Evolutionary conservation across 345 rosid genomes (phyloP), one percentile per base, ranked within the genome.

Genomic region (Noccaea caerulescens): DNA sequence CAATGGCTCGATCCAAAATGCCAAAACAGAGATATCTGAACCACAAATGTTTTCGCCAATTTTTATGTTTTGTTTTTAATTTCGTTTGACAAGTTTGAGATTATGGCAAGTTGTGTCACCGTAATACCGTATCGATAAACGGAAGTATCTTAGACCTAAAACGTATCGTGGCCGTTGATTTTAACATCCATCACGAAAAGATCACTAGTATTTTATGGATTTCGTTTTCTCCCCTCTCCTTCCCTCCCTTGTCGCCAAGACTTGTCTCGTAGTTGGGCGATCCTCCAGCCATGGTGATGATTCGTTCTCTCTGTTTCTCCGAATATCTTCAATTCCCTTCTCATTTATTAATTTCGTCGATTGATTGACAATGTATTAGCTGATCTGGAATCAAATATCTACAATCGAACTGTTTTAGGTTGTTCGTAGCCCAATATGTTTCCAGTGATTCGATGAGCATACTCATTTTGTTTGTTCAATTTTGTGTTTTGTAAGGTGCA

Each of bases 111-210:
- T 5, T 27, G 54, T 33, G 58, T 36, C 34, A 68, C 63, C 34
- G 43, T 4, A 16, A 16, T 16, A 0, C 42, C 12, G 42, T 53
- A 32, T 8, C 8, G 4, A 12, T 18, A 50, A 30, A 8, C 18
- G 16, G 16, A 41, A 59, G 2, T 36, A 33, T 23, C 36, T 20
- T 10, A n/a, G 12, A n/a, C 72, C 12, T 38, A 23, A 16, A 27
- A 69, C 49, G 32, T 45, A 72, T 80, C 70, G 16, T 45, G 45
- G 71, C 80, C 83, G 83, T 80, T 49, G 54, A 55, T 34, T 80
- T 69, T 1, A 27, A 27, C 30, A 25, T 25, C 2, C 37, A 12
- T 37, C 58, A 30, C 51, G 51, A 13, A 7, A 32, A 3, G 3
- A 25, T 39, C 23, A 1, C 57, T 80, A 72, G 68, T 32, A 54